Conservation (phyloP, 768 basidiomycete genomes). For the Kwoniella botswanensis region DNA sequence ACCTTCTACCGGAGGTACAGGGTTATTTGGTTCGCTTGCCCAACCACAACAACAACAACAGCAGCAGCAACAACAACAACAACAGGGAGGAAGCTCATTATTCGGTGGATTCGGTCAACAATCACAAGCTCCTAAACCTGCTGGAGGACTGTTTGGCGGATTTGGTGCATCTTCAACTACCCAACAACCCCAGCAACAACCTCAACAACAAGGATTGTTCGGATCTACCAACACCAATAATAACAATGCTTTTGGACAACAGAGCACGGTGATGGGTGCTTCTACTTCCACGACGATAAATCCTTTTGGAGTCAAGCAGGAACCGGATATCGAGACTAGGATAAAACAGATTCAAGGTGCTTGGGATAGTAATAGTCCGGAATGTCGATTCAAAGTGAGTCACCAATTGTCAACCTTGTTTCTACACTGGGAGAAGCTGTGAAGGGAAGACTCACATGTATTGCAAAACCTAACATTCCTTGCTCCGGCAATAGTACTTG, state of each 20-base stretch:
- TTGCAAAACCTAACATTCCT: neutral
- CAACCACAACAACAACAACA: constrained; percentile 27
- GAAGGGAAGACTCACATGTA: neutral
- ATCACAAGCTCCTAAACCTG: constrained; percentile 19
- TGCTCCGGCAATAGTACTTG: constrained; percentile 42
- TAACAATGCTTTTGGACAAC: constrained; percentile 3
- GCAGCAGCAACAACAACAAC: constrained; percentile 22
- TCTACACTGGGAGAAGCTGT: neutral
- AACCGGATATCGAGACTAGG: constrained; percentile 49
- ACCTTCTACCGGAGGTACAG: constrained; percentile 6
- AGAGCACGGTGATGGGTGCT: constrained; percentile 8
- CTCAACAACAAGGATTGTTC: constrained; percentile 32
- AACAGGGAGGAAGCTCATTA: constrained; percentile 20
- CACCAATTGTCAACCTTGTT: constrained; percentile 41
- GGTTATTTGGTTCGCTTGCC: constrained; percentile 39
- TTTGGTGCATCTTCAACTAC: constrained; percentile 10
- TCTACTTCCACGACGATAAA: constrained; percentile 16
- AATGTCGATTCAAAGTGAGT: constrained; percentile 55
- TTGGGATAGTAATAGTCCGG: constrained; percentile 48
- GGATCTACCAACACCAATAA: constrained; percentile 14
- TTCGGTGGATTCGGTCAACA: constrained; percentile 17
- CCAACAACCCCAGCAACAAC: constrained; percentile 29
- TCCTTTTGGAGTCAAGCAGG: constrained; percentile 29
- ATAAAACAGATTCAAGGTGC: constrained; percentile 52
- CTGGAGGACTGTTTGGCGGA: constrained; percentile 25